A percentile compares a stretch with the other conserved stretches of the same genome.
Conservation (phyloP, 257 asterid genomes). For the Scutellaria galericulata region DNA sequence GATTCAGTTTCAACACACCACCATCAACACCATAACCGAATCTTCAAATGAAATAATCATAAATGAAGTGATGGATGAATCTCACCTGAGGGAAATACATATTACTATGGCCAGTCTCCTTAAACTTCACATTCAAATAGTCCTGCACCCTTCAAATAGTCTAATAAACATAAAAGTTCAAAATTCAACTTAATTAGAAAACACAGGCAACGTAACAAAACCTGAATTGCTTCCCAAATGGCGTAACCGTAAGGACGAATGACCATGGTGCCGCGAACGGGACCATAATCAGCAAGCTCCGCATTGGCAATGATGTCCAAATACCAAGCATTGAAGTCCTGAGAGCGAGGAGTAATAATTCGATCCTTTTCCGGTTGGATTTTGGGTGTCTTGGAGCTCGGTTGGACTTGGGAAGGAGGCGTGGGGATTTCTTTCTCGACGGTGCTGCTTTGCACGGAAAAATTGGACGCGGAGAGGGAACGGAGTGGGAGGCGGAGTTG, state of each 20-base stretch:
- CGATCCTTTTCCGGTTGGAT: slow-evolving; percentile 66
- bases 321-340: slow-evolving; percentile 99
- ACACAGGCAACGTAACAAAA: slow-evolving; percentile 26
- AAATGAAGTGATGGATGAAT: slow-evolving; percentile 14
- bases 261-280: slow-evolving; percentile 99
- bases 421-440: slow-evolving; percentile 56
- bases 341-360: slow-evolving; percentile 84
- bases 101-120: slow-evolving; percentile 98
- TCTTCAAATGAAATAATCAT: slow-evolving; percentile 1
- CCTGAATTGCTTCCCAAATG: slow-evolving; percentile 99
- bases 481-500: slow-evolving; percentile 52
- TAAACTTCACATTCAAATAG: slow-evolving; percentile 87
- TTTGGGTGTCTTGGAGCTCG: slow-evolving; percentile 49
- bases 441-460: slow-evolving; percentile 66
- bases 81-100: slow-evolving; percentile 98
- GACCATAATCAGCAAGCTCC: slow-evolving; percentile 97
- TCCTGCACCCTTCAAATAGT: slow-evolving; percentile 64
- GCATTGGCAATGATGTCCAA: slow-evolving; percentile 89
- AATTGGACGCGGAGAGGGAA: slow-evolving; percentile 50
- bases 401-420: slow-evolving; percentile 54
- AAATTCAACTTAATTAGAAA: not conserved
- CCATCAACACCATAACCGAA: not conserved
- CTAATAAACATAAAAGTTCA: slow-evolving; percentile 9
- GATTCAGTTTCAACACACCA: slow-evolving; percentile 25
- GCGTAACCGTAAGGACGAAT: slow-evolving; percentile 99